phyloP scores from a whole-genome alignment of 2,329 filamentous ascomycete genomes.

The Huntiella bhutanensis region DNA sequence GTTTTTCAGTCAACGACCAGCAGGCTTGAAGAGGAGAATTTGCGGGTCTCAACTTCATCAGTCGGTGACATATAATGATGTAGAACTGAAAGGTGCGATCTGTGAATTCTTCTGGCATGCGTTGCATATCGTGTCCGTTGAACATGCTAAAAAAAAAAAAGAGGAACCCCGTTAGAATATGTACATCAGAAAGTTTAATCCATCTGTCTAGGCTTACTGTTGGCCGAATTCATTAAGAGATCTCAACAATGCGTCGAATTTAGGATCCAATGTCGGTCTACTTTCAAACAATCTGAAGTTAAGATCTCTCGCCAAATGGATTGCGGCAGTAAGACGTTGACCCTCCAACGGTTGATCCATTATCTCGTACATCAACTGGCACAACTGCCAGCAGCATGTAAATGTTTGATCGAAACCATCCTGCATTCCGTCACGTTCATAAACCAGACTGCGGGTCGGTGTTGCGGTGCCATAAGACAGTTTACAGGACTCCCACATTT shows the following conservation, averaged over 20 bases:
- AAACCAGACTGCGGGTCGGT: conserved; percentile 32
- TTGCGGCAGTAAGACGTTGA: conserved; percentile 48
- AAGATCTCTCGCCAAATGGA: conserved; percentile 81
- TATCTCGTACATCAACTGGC: conserved; percentile 72
- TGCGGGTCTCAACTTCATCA: conserved; percentile 85
- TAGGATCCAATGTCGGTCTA: conserved; percentile 56
- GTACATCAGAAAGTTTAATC: background rate
- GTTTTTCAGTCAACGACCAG: conserved; percentile 80
- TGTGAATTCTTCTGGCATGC: conserved; percentile 66
- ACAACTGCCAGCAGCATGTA: conserved; percentile 87
- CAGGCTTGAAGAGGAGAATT: conserved; percentile 71
- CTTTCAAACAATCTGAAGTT: conserved; percentile 84
- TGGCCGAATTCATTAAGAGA: conserved; percentile 94
- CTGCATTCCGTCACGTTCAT: conserved; percentile 53
- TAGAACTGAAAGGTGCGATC: conserved; percentile 90
- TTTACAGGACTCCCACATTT: conserved; percentile 91
- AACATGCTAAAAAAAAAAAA: conserved; percentile 38
- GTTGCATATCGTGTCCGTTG: conserved; percentile 66
- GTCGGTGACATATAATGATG: conserved; percentile 73
- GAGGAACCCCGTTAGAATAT: background rate
- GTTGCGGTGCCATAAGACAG: conserved; percentile 39
- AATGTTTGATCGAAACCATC: conserved; percentile 74
- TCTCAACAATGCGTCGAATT: conserved; percentile 66
- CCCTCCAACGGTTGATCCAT: conserved; percentile 48
- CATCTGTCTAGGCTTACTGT: conserved; percentile 33